Evolutionary conservation across 805 yeast genomes (phyloP).

Genomic region (Diddensiella transvaalensis): DNA sequence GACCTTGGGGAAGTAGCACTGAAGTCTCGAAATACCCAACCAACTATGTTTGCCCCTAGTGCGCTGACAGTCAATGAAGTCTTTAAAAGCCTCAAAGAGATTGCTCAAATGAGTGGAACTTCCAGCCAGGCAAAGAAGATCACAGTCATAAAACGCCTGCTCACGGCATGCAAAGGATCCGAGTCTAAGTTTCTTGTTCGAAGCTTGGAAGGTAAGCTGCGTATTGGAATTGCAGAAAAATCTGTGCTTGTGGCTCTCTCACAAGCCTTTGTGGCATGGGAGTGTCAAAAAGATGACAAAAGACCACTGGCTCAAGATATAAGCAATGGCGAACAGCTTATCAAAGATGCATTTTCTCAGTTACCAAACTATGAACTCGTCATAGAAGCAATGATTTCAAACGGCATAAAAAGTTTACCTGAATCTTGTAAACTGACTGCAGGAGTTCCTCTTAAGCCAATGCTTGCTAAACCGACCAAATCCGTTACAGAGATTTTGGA

Average conservation of each 20-base stretch:
- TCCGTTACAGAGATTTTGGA: slow-evolving; percentile 89
- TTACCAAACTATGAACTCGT: slow-evolving; percentile 86
- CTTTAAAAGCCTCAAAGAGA: slow-evolving; percentile 66
- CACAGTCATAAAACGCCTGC: slow-evolving; percentile 71
- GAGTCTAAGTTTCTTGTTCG: slow-evolving; percentile 92
- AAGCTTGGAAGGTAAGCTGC: slow-evolving; percentile 84
- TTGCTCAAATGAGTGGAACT: slow-evolving; percentile 74
- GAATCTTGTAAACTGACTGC: slow-evolving; percentile 76
- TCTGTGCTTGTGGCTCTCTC: slow-evolving; percentile 81
- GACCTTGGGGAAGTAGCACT: slow-evolving; percentile 90
- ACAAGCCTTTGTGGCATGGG: slow-evolving; percentile 71
- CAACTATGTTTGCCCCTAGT: slow-evolving; percentile 89
- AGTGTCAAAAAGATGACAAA: slow-evolving; percentile 35
- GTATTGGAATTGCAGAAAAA: slow-evolving; percentile 93
- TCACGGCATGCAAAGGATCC: slow-evolving; percentile 77
- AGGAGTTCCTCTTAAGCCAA: slow-evolving; percentile 93
- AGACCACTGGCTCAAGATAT: slow-evolving; percentile 43
- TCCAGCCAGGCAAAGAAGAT: slow-evolving; percentile 80
- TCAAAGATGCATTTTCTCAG: slow-evolving; percentile 84
- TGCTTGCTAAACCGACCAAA: slow-evolving; percentile 97
- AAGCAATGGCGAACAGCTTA: slow-evolving; percentile 66
- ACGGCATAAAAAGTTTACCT: slow-evolving; percentile 64
- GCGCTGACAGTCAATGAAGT: slow-evolving; percentile 72
- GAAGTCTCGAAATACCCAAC: slow-evolving; percentile 76
- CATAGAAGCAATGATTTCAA: slow-evolving; percentile 57